Evolutionary conservation across 2,329 filamentous ascomycete species (phyloP), one percentile per base, ranked within the genome.

Genomic region (Pseudogymnoascus sp.): DNA sequence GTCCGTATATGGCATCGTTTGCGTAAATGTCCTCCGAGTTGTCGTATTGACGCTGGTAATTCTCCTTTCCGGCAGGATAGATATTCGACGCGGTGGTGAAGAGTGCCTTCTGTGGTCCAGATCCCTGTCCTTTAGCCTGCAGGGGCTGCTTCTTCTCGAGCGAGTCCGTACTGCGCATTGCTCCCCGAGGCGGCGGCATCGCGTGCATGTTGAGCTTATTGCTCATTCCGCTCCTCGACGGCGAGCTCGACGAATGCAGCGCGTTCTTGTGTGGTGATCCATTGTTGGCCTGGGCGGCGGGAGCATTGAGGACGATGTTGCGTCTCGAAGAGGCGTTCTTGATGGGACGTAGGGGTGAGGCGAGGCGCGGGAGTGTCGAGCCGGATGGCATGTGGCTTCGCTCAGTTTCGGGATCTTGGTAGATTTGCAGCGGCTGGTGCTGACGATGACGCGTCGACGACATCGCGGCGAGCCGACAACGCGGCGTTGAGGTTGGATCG

Each of bases 251-350:
- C 44, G 77, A 77, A 69, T 78, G 78, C 68, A 80, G 79, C 63
- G 76, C 75, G 35, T 81, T 76, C 77, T 95, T 96, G 70, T 82
- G 83, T 10, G 90, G 91, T 62, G 90, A 96, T 64, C 81, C 81
- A 71, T 79, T 81, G 71, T 69, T 77, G 69, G 78, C 74, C 65
- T 80, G 75, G 65, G 74, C 71, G 62, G 79, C 74, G 21, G 83
- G 77, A 24, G 89, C 87, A 68, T 88, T 86, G 69, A 93, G 81
- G 63, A 87, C 77, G 69, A 87, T 81, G 75, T 89, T 89, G 66
- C 81, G 79, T 76, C 81, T 82, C 69, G 81, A 70, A 2, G 67
- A 61, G 2, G 67, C 68, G 66, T 73, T 72, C 65, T 71, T 77
- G 47, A 76, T 72, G 13, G 76, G 72, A 62, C 77, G 75, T 50